Evolutionary conservation across 2,329 filamentous ascomycete genomes (phyloP).

Genomic region (Thielaviopsis populi): DNA sequence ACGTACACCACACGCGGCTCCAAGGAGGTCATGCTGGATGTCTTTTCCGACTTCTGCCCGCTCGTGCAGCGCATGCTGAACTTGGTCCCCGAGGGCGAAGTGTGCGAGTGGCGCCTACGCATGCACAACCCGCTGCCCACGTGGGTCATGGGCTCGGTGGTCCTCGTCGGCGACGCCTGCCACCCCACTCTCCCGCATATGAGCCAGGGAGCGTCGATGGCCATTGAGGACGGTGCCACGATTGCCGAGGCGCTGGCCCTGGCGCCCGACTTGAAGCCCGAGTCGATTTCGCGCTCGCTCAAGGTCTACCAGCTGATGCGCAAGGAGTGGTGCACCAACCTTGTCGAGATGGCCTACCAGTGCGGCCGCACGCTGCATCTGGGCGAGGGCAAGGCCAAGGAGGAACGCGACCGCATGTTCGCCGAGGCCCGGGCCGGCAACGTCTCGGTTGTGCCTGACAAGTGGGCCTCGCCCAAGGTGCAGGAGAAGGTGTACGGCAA

Average conservation of each 20-base stretch:
- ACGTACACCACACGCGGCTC: constrained; percentile 50
- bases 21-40: constrained; percentile 45
- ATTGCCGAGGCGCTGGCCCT: constrained; percentile 37
- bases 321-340: constrained; percentile 37
- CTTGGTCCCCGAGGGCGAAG: constrained; percentile 45
- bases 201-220: constrained; percentile 52
- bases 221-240: constrained; percentile 50
- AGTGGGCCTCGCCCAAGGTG: constrained; percentile 56
- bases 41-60: constrained; percentile 46
- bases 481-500: constrained; percentile 51
- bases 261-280: constrained; percentile 25
- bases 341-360: constrained; percentile 39
- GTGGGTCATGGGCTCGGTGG: constrained; percentile 43
- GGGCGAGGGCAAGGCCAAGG: constrained; percentile 41
- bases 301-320: constrained; percentile 41
- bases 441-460: constrained; percentile 42
- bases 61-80: constrained; percentile 43
- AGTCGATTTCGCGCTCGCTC: constrained; percentile 33
- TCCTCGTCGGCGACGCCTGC: constrained; percentile 48
- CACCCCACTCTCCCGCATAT: constrained; percentile 54
- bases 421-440: constrained; percentile 35
- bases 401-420: constrained; percentile 43
- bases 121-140: constrained; percentile 40
- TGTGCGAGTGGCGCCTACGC: constrained; percentile 50
- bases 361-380: constrained; percentile 42